These are phyloP conservation scores for Zopfia rhizophila DNA, from an alignment of 2,329 filamentous ascomycete genomes.

Conservation along the genomic window DNA sequence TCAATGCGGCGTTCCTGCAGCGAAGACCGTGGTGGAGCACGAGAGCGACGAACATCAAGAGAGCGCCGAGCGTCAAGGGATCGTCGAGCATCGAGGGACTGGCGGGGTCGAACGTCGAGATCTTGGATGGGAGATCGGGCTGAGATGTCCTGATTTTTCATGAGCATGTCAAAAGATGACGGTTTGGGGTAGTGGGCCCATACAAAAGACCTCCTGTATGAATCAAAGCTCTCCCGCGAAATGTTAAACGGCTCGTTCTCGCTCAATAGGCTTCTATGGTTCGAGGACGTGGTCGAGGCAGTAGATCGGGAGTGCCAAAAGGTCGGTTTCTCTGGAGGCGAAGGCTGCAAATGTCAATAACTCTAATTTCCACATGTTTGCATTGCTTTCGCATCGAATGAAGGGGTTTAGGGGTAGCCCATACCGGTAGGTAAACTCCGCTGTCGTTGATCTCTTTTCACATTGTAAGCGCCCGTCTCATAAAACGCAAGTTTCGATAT, in stretches of 20 bases:
- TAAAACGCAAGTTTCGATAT: too few species aligned
- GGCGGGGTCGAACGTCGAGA: slow-evolving; percentile 64
- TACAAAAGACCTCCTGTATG: slow-evolving; percentile 95
- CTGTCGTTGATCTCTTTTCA: slow-evolving; percentile 89
- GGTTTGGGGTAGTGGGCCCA: slow-evolving; percentile 39
- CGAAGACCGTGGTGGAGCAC: slow-evolving; percentile 70
- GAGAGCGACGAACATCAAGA: slow-evolving; percentile 57
- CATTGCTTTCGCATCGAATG: slow-evolving; percentile 3
- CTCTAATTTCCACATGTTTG: background rate
- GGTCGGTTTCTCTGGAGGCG: slow-evolving; percentile 88
- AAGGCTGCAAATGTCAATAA: slow-evolving; percentile 61
- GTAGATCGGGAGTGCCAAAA: slow-evolving; percentile 72
- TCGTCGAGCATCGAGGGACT: slow-evolving; percentile 67
- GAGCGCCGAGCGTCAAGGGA: slow-evolving; percentile 80
- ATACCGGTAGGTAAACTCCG: slow-evolving; percentile 91
- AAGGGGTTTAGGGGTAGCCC: slow-evolving; percentile 33
- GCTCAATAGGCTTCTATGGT: slow-evolving; percentile 72
- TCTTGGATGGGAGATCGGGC: slow-evolving; percentile 82
- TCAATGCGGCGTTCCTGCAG: slow-evolving; percentile 68
- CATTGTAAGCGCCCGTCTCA: slow-evolving; percentile 37
- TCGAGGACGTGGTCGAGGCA: slow-evolving; percentile 62
- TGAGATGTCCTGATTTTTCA: slow-evolving; percentile 80
- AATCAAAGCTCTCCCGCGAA: slow-evolving; percentile 96
- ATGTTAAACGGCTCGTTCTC: slow-evolving; percentile 96
- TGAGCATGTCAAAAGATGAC: slow-evolving; percentile 24